A percentile compares a stretch with the other conserved stretches of the same genome.
Conservation (phyloP, 2,329 filamentous ascomycete genomes). For the Alternaria postmessia region DNA sequence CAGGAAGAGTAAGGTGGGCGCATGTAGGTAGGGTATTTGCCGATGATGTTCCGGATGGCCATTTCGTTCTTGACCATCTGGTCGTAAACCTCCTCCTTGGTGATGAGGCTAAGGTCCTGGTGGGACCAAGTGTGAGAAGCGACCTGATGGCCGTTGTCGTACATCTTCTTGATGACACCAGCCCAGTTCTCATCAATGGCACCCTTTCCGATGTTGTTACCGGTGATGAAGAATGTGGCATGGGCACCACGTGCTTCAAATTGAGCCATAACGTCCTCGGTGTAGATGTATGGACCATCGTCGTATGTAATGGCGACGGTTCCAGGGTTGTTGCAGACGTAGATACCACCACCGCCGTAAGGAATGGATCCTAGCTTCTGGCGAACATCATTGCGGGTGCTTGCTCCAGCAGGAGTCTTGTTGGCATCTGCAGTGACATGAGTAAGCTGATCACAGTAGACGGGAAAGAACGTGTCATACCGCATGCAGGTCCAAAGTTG, state of each 20-base stretch:
- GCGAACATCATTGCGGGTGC: constrained; percentile 62
- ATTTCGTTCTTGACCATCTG: constrained; percentile 64
- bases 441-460: constrained; percentile 48
- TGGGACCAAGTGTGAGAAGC: constrained; percentile 68
- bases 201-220: constrained; percentile 64
- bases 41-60: constrained; percentile 63
- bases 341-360: constrained; percentile 67
- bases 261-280: constrained; percentile 66
- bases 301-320: constrained; percentile 73
- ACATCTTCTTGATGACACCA: constrained; percentile 63
- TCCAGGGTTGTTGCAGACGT: constrained; percentile 60
- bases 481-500: constrained; percentile 61
- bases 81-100: constrained; percentile 54
- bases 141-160: constrained; percentile 66
- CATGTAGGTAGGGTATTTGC: constrained; percentile 65
- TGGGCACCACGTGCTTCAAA: constrained; percentile 66
- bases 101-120: constrained; percentile 56
- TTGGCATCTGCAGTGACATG: constrained; percentile 58
- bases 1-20: constrained; percentile 59
- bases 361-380: constrained; percentile 57
- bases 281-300: constrained; percentile 71
- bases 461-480: neutral
- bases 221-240: constrained; percentile 73
- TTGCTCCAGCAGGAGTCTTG: constrained; percentile 60
- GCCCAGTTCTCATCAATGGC: constrained; percentile 63